Conservation (phyloP, 192 early-diverging fungal genomes). For the Coemansia interrupta region DNA sequence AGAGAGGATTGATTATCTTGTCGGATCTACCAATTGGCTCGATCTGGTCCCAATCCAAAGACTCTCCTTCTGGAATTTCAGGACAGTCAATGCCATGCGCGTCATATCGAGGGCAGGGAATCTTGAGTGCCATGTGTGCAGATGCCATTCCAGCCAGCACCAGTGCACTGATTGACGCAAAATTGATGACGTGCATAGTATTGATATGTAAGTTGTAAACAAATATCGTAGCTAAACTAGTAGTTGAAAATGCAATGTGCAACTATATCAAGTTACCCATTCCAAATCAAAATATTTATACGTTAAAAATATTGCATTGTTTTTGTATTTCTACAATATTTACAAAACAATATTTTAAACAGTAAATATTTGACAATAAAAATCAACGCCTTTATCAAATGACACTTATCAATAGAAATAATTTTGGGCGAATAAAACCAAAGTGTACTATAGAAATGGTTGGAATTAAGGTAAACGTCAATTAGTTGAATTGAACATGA, state of each 20-base stretch:
- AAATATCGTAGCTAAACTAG: background rate
- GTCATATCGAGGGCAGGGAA: conserved; percentile 43
- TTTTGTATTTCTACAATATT: too few species aligned
- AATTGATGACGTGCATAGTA: too few species aligned
- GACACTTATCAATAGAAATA: too few species aligned
- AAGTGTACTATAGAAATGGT: too few species aligned
- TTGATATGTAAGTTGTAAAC: too few species aligned
- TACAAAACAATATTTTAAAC: too few species aligned
- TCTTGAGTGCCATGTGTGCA: conserved; percentile 37
- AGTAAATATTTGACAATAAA: too few species aligned
- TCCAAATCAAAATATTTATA: too few species aligned
- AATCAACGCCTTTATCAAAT: too few species aligned
- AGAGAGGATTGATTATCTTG: conserved; percentile 25
- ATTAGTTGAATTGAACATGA: background rate
- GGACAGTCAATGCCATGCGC: conserved; percentile 33
- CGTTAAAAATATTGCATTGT: too few species aligned
- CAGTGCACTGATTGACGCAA: background rate
- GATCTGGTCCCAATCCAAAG: conserved; percentile 37
- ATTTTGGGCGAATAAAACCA: too few species aligned
- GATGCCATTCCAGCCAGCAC: background rate
- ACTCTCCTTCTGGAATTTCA: conserved; percentile 36
- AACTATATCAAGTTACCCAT: too few species aligned
- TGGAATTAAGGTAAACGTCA: background rate
- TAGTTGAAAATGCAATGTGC: background rate
- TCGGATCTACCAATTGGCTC: conserved; percentile 29